Evolutionary conservation across 139 green algal genomes (phyloP).

Genomic region (Chlamydomonas sp.): DNA sequence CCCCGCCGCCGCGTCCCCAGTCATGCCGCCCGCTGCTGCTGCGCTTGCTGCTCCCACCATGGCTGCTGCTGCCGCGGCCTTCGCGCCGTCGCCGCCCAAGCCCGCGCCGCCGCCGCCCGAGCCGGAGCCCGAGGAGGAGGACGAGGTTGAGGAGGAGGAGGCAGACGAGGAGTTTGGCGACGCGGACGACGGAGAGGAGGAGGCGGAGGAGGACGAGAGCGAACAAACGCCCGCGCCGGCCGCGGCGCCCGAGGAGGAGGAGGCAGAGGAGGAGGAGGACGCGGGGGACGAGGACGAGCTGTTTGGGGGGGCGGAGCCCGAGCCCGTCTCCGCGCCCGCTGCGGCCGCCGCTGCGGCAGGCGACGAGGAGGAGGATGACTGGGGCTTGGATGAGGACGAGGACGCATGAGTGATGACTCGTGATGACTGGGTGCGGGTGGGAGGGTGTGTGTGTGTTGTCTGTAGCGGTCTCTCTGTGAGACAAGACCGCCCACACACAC

Average conservation of each 20-base stretch:
- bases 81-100: too few species aligned
- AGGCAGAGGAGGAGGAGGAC: slow-evolving; percentile 17
- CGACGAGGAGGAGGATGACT: slow-evolving; percentile 46
- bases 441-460: too few species aligned
- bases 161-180: slow-evolving; percentile 37
- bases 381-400: slow-evolving; percentile 48
- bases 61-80: neutral
- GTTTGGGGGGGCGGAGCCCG: slow-evolving; percentile 29
- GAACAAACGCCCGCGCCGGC: slow-evolving; percentile 13
- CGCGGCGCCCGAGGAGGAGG: neutral
- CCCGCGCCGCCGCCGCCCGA: neutral
- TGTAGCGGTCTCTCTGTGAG: too few species aligned
- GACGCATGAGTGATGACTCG: too few species aligned
- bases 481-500: too few species aligned
- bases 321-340: neutral
- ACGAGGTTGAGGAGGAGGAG: slow-evolving; percentile 19
- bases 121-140: slow-evolving; percentile 10
- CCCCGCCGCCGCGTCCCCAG: slow-evolving; percentile 12
- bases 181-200: slow-evolving; percentile 28
- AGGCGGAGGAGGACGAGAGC: slow-evolving; percentile 32
- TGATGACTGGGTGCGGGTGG: too few species aligned
- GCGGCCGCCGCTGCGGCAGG: slow-evolving; percentile 8
- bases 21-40: neutral
- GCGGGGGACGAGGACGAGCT: slow-evolving; percentile 30
- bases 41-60: neutral